A percentile compares a stretch with the other conserved stretches of the same genome.
Evolutionary conservation across 2,329 filamentous ascomycete genomes (phyloP).

Genomic region (Botrytis fragariae): DNA sequence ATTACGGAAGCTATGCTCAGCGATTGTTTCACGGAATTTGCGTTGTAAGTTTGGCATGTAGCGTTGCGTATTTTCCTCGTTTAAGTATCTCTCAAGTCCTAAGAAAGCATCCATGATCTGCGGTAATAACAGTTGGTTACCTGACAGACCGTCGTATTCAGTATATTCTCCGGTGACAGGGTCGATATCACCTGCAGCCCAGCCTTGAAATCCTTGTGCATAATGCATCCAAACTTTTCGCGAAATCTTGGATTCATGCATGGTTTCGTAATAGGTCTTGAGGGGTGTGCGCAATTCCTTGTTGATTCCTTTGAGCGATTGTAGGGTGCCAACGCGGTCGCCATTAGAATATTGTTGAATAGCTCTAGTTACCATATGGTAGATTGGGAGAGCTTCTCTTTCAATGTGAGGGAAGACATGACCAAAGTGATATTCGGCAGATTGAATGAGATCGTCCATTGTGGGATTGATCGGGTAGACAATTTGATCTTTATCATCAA

Average conservation of each 20-base stretch:
- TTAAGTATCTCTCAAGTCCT: constrained; percentile 38
- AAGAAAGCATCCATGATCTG: constrained; percentile 41
- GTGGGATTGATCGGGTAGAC: constrained; percentile 38
- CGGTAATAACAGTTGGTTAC: constrained; percentile 41
- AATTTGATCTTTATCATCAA: constrained; percentile 33
- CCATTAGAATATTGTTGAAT: constrained; percentile 15
- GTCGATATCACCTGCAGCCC: constrained; percentile 37
- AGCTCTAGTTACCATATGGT: constrained; percentile 12
- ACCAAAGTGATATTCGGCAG: constrained; percentile 38
- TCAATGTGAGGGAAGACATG: constrained; percentile 39
- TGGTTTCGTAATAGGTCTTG: constrained; percentile 34
- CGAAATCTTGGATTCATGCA: constrained; percentile 36
- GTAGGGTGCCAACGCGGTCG: constrained; percentile 5
- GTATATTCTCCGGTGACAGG: constrained; percentile 31
- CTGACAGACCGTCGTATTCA: constrained; percentile 40
- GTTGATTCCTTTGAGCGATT: constrained; percentile 16
- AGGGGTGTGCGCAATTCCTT: constrained; percentile 31
- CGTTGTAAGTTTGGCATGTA: constrained; percentile 15
- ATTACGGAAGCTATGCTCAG: constrained; percentile 13
- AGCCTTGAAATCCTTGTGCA: constrained; percentile 41
- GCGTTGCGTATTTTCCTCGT: constrained; percentile 23
- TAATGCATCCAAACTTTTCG: constrained; percentile 37
- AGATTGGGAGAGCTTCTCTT: constrained; percentile 16
- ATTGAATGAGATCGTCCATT: constrained; percentile 32
- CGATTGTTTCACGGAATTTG: constrained; percentile 11